Percentiles rank a stretch among this genome's conserved stretches.
Conservation (phyloP, 495 filamentous ascomycete genomes). For the Penicillium mononematosum region DNA sequence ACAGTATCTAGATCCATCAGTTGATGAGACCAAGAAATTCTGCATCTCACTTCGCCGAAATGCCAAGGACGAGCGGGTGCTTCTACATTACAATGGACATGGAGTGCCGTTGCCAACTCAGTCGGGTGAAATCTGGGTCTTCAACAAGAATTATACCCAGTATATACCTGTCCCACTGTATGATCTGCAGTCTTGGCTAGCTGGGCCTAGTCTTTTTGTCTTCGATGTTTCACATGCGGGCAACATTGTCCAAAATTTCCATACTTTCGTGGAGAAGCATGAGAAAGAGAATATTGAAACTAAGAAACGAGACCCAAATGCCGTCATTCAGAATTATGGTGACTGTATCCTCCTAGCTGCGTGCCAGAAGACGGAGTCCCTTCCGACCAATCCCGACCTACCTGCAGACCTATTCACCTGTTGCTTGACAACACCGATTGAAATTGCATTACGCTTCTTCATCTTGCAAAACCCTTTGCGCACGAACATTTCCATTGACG, state of each 20-base stretch:
- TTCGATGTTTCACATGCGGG: slow-evolving; percentile 97
- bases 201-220: slow-evolving; percentile 91
- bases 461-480: slow-evolving; percentile 87
- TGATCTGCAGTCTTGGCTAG: slow-evolving; percentile 94
- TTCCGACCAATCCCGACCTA: slow-evolving; percentile 94
- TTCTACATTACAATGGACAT: slow-evolving; percentile 98
- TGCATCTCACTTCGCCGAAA: slow-evolving; percentile 83
- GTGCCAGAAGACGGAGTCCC: slow-evolving; percentile 81
- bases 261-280: slow-evolving; percentile 91
- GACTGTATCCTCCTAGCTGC: slow-evolving; percentile 93
- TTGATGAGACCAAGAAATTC: slow-evolving; percentile 96
- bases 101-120: slow-evolving; percentile 95
- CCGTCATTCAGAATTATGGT: slow-evolving; percentile 64
- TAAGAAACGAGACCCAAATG: slow-evolving; percentile 68
- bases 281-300: slow-evolving; percentile 78
- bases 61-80: slow-evolving; percentile 89
- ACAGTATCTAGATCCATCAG: slow-evolving; percentile 91
- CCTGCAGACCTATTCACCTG: slow-evolving; percentile 96
- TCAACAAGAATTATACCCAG: slow-evolving; percentile 98
- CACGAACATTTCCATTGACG: slow-evolving; percentile 69
- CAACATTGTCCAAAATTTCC: slow-evolving; percentile 91
- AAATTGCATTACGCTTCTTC: slow-evolving; percentile 93
- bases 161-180: slow-evolving; percentile 97
- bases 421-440: slow-evolving; percentile 94
- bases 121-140: slow-evolving; percentile 98